Percentiles rank a stretch among this genome's conserved stretches.
Evolutionary conservation across 768 basidiomycete species (phyloP).

Genomic region (Gautieria morchelliformis): DNA sequence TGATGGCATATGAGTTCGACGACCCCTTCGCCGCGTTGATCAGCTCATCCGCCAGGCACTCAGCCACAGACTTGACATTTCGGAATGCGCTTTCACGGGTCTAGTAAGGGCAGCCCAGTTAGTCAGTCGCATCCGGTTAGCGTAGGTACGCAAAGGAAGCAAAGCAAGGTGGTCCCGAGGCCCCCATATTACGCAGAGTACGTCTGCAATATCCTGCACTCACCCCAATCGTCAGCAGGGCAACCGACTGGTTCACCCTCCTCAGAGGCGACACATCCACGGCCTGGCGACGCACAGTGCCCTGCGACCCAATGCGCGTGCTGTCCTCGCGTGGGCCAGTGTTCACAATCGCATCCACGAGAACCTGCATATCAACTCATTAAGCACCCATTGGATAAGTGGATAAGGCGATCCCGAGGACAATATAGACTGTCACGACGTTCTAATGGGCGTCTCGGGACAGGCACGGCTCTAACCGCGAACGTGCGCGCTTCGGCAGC

Average conservation of each 20-base stretch:
- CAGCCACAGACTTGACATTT: slow-evolving; percentile 98
- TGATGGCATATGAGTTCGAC: slow-evolving; percentile 99
- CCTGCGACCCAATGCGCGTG: slow-evolving; percentile 99
- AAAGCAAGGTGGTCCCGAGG: neutral
- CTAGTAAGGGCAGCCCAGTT: slow-evolving; percentile 29
- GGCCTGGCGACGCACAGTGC: slow-evolving; percentile 98
- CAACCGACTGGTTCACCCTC: slow-evolving; percentile 94
- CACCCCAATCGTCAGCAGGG: slow-evolving; percentile 94
- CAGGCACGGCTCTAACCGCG: neutral
- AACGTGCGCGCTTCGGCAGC: neutral
- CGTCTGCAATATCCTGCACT: slow-evolving; percentile 21
- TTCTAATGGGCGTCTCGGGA: neutral
- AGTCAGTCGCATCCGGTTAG: neutral
- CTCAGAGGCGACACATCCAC: slow-evolving; percentile 99
- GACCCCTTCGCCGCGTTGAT: slow-evolving; percentile 99
- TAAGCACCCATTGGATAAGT: neutral
- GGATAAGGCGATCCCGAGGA: neutral
- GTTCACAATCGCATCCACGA: slow-evolving; percentile 98
- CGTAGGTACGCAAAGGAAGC: neutral
- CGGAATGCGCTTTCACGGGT: slow-evolving; percentile 99
- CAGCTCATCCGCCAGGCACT: slow-evolving; percentile 98
- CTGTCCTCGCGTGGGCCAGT: slow-evolving; percentile 99
- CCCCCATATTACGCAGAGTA: neutral
- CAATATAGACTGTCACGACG: neutral
- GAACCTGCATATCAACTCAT: slow-evolving; percentile 40